A percentile compares a stretch with the other conserved stretches of the same genome.
Evolutionary conservation across 2,329 filamentous ascomycete genomes (phyloP).

Genomic region (Metarhizium humberi): DNA sequence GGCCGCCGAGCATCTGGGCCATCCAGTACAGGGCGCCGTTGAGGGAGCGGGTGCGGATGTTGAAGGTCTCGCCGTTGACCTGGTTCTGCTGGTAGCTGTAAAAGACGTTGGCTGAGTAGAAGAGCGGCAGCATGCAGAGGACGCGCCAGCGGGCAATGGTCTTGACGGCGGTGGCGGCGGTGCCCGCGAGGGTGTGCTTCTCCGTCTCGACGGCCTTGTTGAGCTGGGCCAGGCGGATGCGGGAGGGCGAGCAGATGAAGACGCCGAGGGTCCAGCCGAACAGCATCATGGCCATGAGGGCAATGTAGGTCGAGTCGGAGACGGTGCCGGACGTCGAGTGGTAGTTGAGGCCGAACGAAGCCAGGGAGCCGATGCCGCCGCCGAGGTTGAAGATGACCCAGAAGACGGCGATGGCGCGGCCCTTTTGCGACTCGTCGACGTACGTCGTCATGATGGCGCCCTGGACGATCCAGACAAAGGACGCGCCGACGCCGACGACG

Average conservation of each 20-base stretch:
- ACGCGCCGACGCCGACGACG: conserved; percentile 34
- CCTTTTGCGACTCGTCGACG: conserved; percentile 21
- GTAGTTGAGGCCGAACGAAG: conserved; percentile 25
- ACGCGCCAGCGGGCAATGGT: conserved; percentile 35
- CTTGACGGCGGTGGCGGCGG: conserved; percentile 25
- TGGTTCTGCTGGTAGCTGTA: conserved; percentile 48
- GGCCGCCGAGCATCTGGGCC: conserved; percentile 43
- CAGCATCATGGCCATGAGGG: conserved; percentile 37
- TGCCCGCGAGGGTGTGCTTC: conserved; percentile 26
- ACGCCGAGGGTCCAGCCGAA: conserved; percentile 37
- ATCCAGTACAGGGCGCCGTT: conserved; percentile 46
- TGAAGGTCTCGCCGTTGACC: conserved; percentile 45
- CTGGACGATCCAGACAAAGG: conserved; percentile 36
- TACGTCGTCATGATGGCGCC: conserved; percentile 40
- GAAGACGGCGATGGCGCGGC: conserved; percentile 32
- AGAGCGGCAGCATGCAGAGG: conserved; percentile 38
- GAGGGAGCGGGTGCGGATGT: conserved; percentile 42
- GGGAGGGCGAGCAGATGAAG: conserved; percentile 37
- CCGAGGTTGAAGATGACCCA: conserved; percentile 39
- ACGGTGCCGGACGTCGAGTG: conserved; percentile 32
- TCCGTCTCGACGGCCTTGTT: conserved; percentile 26
- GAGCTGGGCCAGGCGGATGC: conserved; percentile 28
- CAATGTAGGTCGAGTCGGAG: conserved; percentile 39
- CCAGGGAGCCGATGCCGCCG: conserved; percentile 34
- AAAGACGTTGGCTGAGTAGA: conserved; percentile 45